Evolutionary conservation across 1,284 basidiomycete species (phyloP).

Genomic region (Ceratobasidium papillatum): DNA sequence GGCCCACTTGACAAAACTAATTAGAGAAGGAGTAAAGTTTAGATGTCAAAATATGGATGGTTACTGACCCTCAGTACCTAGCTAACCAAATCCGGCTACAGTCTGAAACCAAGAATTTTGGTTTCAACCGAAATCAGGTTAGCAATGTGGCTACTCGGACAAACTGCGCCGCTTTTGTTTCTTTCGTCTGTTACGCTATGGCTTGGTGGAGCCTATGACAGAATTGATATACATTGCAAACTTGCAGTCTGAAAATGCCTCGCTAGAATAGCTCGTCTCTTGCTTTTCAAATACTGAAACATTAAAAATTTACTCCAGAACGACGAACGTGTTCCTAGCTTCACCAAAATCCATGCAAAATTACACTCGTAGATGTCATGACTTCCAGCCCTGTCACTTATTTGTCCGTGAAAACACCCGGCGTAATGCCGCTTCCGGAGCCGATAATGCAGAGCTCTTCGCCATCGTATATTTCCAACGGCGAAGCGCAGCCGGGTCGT

Average conservation of each 20-base stretch:
- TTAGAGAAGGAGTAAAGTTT: background rate
- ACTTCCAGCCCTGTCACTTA: background rate
- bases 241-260: background rate
- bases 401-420: background rate
- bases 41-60: too few relatives aligned
- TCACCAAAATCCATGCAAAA: background rate
- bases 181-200: background rate
- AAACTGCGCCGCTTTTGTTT: background rate
- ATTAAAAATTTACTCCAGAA: background rate
- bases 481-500: background rate
- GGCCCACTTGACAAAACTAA: background rate
- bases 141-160: background rate
- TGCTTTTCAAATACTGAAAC: conserved; percentile 3
- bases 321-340: background rate
- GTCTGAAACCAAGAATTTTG: too few relatives aligned
- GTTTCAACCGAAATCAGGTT: background rate
- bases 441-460: background rate
- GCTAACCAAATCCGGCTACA: too few relatives aligned
- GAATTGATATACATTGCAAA: background rate
- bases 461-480: background rate
- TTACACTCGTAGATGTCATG: background rate
- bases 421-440: background rate
- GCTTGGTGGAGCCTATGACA: background rate
- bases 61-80: background rate
- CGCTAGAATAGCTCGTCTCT: background rate